These are phyloP conservation scores for Porodaedalea pini DNA, from an alignment of 1,284 basidiomycete species.

Conservation along the genomic window DNA sequence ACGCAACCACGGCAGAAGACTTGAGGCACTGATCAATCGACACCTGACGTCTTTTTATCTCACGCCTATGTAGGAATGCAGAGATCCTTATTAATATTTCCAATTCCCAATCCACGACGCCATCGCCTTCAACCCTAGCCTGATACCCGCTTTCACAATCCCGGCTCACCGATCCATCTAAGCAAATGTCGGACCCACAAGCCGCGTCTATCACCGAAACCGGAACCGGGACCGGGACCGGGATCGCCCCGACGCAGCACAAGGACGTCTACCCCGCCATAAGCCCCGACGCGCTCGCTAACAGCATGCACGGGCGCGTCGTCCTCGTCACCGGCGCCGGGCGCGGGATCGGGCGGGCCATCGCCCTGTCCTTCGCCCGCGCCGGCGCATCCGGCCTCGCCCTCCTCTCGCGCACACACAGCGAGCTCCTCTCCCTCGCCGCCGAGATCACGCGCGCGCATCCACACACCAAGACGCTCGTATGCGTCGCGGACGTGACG, in stretches of 20 bases:
- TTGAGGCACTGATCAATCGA: background rate
- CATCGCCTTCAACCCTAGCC: no score
- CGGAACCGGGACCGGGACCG: background rate
- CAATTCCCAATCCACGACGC: no score
- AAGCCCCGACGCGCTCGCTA: background rate
- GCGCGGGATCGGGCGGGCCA: slow-evolving; percentile 9
- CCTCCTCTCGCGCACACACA: slow-evolving; percentile 3
- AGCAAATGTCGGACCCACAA: background rate
- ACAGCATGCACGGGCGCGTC: background rate
- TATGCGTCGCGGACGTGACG: slow-evolving; percentile 3
- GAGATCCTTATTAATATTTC: no score
- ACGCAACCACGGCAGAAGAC: background rate
- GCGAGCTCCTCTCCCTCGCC: slow-evolving; percentile 6
- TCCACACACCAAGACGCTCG: background rate
- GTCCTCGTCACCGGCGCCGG: slow-evolving; percentile 9
- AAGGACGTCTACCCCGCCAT: slow-evolving; percentile 9
- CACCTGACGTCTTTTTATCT: background rate
- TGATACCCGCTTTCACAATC: no score
- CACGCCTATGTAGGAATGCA: background rate
- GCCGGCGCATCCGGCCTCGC: background rate
- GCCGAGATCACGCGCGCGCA: background rate
- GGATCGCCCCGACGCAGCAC: background rate
- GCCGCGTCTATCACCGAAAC: background rate
- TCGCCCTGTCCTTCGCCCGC: slow-evolving; percentile 8
- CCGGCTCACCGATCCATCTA: no score